Evolutionary conservation across 108 stramenopile species (phyloP).

Genomic region (Parietichytrium sp.): DNA sequence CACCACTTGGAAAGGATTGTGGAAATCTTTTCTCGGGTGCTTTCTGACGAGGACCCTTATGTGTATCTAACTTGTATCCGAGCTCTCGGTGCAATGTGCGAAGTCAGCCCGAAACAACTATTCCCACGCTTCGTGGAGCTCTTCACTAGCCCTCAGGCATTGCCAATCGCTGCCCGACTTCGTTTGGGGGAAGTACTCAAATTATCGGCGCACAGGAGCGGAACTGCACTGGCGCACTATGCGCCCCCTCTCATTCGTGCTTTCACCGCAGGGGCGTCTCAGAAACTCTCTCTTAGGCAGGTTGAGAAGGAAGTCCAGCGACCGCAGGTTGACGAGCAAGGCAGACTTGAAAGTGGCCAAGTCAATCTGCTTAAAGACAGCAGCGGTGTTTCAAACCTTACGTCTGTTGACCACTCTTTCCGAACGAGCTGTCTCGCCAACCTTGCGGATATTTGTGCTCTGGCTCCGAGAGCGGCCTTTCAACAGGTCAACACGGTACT

Average conservation of each 20-base stretch:
- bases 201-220: not conserved
- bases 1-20: not conserved
- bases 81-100: not conserved
- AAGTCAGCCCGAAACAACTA: not conserved
- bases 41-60: slow-evolving; percentile 5
- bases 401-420: not conserved
- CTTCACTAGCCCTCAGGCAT: not conserved
- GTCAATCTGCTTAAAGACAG: not conserved
- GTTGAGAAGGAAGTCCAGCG: not conserved
- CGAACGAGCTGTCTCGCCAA: slow-evolving; percentile 26
- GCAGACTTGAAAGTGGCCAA: not conserved
- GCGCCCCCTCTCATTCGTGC: slow-evolving; percentile 29
- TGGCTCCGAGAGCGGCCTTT: slow-evolving; percentile 26
- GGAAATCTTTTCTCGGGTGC: not conserved
- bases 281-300: too few relatives aligned
- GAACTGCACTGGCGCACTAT: not conserved
- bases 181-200: not conserved
- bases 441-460: not conserved
- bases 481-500: not conserved
- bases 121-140: slow-evolving; percentile 5
- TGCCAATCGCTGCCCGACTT: not conserved
- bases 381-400: too few relatives aligned
- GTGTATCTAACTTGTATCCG: not conserved
- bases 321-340: not conserved
- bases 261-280: not conserved